Evolutionary conservation across 2,329 filamentous ascomycete species (phyloP), one percentile per base, ranked within the genome.

Genomic region (Venturia nashicola): DNA sequence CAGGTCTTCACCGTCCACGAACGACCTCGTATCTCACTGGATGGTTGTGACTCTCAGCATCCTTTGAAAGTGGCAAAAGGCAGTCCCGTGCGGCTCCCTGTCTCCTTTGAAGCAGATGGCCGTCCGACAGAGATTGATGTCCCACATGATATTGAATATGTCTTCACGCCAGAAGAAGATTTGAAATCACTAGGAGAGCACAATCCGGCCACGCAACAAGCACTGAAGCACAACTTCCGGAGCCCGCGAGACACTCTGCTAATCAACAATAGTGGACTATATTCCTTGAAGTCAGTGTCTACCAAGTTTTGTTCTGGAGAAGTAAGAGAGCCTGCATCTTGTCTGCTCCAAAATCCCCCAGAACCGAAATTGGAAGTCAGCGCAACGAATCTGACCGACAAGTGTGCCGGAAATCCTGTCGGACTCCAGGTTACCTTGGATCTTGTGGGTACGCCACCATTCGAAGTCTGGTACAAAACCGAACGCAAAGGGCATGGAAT

Each of bases 331-430:
- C 94, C 94, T 36, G 90, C 93, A 2, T 94, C 92, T n/a, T 97
- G 93, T 73, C 80, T 96, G 65, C 79, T 99, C 63, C 82, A 95
- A 68, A 99, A 97, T 68, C 94, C 94, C 5, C 87, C 94, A 0
- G 87, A 96, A 75, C 94, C 94, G 11, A 85, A 87, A 64, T 74
- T 99, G 65, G 80, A 84, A 5, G 79, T 99, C 61, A 83, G 82
- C 40, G 82, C 86, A 7, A 89, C 96, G 69, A 87, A 91, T 67
- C 91, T 99, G 54, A 89, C 90, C 62, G 94, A 99, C 74, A 96
- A 95, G 72, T 99, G 94, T 73, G 93, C 92, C 43, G 91, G 92
- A 59, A 96, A 91, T 71, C 91, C 94, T 0, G 90, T 99, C 66
- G 94, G 94, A 48, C 82, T 99, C 63, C 84, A 88, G 12, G 90